These are phyloP conservation scores for Stipa capillata DNA, from an alignment of 176 grass and related monocot species.

Conservation along the genomic window DNA sequence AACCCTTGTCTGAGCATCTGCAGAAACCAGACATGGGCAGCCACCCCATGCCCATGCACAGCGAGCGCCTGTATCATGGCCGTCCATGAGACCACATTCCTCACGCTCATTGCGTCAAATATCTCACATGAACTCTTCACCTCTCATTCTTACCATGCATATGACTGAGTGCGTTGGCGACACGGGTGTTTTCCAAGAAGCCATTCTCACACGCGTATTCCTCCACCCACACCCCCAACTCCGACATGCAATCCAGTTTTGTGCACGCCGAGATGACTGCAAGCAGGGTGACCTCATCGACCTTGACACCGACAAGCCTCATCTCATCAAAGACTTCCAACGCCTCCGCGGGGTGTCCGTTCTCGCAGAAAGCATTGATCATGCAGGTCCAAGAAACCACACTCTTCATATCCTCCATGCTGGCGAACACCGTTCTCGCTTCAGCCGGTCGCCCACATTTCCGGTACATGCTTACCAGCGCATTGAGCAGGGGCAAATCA, in stretches of 20 bases:
- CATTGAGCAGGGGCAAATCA: slow-evolving; percentile 34
- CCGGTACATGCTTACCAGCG: slow-evolving; percentile 44
- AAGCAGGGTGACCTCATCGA: slow-evolving; percentile 47
- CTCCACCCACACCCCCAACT: slow-evolving; percentile 32
- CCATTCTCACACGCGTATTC: not conserved
- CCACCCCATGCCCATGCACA: slow-evolving; percentile 37
- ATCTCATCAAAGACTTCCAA: slow-evolving; percentile 39
- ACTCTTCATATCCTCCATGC: slow-evolving; percentile 8
- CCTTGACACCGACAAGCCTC: slow-evolving; percentile 9
- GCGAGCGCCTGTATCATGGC: slow-evolving; percentile 42
- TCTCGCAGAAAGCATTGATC: slow-evolving; percentile 41
- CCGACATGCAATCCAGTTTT: slow-evolving; percentile 11
- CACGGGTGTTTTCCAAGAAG: slow-evolving; percentile 7
- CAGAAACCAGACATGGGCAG: slow-evolving; percentile 32
- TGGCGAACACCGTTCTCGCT: slow-evolving; percentile 10
- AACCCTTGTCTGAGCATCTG: slow-evolving; percentile 67
- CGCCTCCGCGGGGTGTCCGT: slow-evolving; percentile 5
- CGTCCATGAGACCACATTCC: slow-evolving; percentile 49
- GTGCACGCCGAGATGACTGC: slow-evolving; percentile 37
- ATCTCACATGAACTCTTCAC: slow-evolving; percentile 35
- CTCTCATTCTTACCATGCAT: slow-evolving; percentile 47
- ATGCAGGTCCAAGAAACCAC: slow-evolving; percentile 57
- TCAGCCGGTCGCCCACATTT: not conserved
- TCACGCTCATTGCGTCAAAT: slow-evolving; percentile 29
- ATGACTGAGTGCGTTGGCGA: slow-evolving; percentile 45